Percentiles rank a stretch among this genome's conserved stretches.
These are phyloP conservation scores for Neurospora sp. DNA, from an alignment of 495 filamentous ascomycete genomes.

Conservation along the genomic window DNA sequence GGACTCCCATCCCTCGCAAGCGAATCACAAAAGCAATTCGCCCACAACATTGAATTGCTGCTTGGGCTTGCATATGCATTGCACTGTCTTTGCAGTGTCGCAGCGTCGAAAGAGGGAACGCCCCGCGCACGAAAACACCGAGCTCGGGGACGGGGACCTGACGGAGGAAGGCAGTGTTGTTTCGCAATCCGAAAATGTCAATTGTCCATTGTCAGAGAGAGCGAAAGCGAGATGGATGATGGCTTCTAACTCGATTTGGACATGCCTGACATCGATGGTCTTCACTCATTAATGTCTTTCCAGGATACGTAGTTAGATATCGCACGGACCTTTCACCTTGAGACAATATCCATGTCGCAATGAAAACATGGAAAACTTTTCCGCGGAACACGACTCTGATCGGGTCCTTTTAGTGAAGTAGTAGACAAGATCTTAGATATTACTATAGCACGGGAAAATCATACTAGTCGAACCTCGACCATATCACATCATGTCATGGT, in stretches of 20 bases:
- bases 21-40: neutral
- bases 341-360: neutral
- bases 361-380: neutral
- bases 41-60: neutral
- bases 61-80: neutral
- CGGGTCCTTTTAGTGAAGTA: neutral
- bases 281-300: neutral
- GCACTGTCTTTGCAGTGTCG: neutral
- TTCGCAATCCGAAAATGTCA: neutral
- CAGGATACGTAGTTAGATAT: neutral
- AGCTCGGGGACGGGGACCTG: neutral
- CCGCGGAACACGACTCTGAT: neutral
- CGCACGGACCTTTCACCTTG: neutral
- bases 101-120: neutral
- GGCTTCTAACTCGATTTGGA: neutral
- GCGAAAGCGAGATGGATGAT: neutral
- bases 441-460: neutral
- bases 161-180: neutral
- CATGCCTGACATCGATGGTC: neutral
- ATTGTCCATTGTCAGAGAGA: neutral
- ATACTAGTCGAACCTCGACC: neutral
- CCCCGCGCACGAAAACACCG: neutral
- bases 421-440: neutral
- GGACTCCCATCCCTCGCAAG: neutral
- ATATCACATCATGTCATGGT: neutral